phyloP scores from a whole-genome alignment of 2,329 filamentous ascomycete genomes.

The Pyricularia pennisetigena region DNA sequence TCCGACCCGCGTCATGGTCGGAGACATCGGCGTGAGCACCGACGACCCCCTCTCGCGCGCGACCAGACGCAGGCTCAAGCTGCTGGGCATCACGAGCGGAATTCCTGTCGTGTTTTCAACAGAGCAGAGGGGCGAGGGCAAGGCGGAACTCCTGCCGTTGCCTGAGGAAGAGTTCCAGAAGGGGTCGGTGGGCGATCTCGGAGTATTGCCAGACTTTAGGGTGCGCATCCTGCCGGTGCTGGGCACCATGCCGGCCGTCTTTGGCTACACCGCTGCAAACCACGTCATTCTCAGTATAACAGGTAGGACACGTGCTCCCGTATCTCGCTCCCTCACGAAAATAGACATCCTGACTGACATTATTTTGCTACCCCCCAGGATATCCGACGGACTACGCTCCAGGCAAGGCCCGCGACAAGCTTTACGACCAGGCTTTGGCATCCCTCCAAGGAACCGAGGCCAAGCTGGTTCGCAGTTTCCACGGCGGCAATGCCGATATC shows the following conservation, averaged over 20 bases:
- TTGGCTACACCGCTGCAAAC: constrained; percentile 85
- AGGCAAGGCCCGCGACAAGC: constrained; percentile 76
- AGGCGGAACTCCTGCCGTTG: constrained; percentile 79
- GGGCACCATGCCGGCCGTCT: constrained; percentile 95
- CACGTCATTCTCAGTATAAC: constrained; percentile 77
- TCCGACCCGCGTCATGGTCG: constrained; percentile 74
- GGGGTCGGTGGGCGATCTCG: constrained; percentile 74
- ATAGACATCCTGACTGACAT: neutral
- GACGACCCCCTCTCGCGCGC: constrained; percentile 84
- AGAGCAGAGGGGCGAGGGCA: constrained; percentile 81
- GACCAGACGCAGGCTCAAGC: constrained; percentile 70
- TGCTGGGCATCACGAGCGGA: constrained; percentile 68
- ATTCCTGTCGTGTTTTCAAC: constrained; percentile 91
- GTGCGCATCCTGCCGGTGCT: constrained; percentile 91
- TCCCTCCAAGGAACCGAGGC: constrained; percentile 72
- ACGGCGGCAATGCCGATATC: constrained; percentile 35
- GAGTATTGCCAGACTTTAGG: constrained; percentile 84
- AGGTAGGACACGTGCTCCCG: constrained; percentile 18
- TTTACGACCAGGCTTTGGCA: constrained; percentile 78
- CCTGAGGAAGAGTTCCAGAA: constrained; percentile 81
- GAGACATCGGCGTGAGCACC: constrained; percentile 79
- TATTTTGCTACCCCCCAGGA: constrained; percentile 27
- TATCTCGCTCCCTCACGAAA: constrained; percentile 7
- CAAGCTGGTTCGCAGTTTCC: constrained; percentile 47
- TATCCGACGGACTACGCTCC: constrained; percentile 82